Evolutionary conservation across 2,329 filamentous ascomycete species (phyloP), one percentile per base, ranked within the genome.

Genomic region (Cladosporium velox): DNA sequence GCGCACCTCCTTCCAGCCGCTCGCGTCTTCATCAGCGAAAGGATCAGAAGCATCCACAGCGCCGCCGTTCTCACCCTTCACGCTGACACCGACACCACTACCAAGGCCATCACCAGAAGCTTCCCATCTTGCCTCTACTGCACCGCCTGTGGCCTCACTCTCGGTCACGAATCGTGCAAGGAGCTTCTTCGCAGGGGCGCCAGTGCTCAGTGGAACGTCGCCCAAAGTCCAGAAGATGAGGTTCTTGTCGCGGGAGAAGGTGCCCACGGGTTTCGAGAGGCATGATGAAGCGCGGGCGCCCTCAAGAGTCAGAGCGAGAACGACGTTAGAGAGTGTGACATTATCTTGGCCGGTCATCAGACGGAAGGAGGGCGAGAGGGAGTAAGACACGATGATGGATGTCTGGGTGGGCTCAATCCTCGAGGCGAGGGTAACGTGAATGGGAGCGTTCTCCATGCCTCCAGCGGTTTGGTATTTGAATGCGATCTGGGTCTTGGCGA

Each of bases 401-500:
- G 94, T 87, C 79, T 97, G 94, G 69, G 90, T 89, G 52, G 91
- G 87, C 73, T 95, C 90, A 1, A 91, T 83, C 75, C 94, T 96
- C 93, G 93, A 97, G 0, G 85, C 85, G 3, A 92, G 90, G 24
- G 86, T 87, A 55, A 97, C 81, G 18, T 90, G 80, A 14, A 97
- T 81, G 0, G 93, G 93, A 12, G 90, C 89, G 11, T 84, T 79
- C 15, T 85, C 76, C 66, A 82, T 84, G 41, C 79, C 75, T 21
- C 86, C 83, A 35, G 93, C 88, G 34, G 91, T 79, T 73, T 93
- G 91, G 78, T 98, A 99, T 67, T 95, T 96, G 81, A 99, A 98
- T 8, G 90, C 94, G 7, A 94, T 88, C 0, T 90, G 86, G 1
- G 91, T 89, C 68, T 83, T 81, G 70, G 84, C 80, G 69, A 97